Evolutionary conservation across 1,284 basidiomycete genomes (phyloP), one percentile per base, ranked within the genome.

Genomic region (Boletellus deceptivus): DNA sequence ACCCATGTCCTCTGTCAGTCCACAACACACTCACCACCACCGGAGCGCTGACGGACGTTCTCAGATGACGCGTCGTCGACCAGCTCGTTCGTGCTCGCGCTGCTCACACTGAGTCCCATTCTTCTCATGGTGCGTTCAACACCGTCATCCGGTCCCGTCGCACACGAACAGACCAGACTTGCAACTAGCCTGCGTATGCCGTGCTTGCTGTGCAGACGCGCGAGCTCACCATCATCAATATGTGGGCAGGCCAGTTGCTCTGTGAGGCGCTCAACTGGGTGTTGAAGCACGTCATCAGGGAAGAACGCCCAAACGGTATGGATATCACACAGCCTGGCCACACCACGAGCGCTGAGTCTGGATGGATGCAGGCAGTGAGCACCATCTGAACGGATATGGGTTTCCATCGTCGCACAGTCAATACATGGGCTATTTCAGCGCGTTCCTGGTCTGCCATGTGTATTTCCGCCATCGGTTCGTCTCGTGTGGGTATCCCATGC

Each of bases 321-420:
- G 70, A 11, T 49, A 6, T 20, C 33, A 20, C 18, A 14, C 29
- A 31, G 25, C 25, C 25, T 31, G 29, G 17, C 25, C 31, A 27
- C 29, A 29, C 29, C 6, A 36, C 43, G 16, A 46, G n/a, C 20
- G 36, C 50, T 49, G 25, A 56, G 43, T 40, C 7, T 34, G 14
- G 8, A 25, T 29, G 22, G 17, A 24, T 45, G 13, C 9, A 67
- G 66, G 45, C 9, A 49, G 55, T 24, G n/a, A 44, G 17, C 10
- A 65, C 22, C 57, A 59, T 18, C 46, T 69, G 11, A 79, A 78
- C 49, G 91, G 91, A 7, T 93, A 91, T 61, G 91, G 90, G 11
- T 93, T 93, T 64, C 91, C 91, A 1, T 92, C 90, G 0, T 91
- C 89, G 11, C 91, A 93, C 63, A 89, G 88, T 62, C 91, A 93